A percentile compares a stretch with the other conserved stretches of the same genome.
phyloP scores from a whole-genome alignment of 306 rosid genomes.

The Cicer chorassanicum region DNA sequence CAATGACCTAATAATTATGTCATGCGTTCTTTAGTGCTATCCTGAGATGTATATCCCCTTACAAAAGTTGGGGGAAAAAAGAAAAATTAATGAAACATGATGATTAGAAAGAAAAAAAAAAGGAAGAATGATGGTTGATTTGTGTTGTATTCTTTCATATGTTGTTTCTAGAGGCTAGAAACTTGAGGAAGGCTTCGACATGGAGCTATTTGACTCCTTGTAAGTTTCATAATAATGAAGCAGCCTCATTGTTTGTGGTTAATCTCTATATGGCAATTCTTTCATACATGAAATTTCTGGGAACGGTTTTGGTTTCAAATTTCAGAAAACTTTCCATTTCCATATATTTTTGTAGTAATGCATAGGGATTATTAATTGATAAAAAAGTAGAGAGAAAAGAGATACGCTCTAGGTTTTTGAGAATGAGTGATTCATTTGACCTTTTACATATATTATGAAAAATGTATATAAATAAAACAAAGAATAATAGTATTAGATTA shows the following conservation, averaged over 20 bases:
- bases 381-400: no score
- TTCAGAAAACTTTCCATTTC: not conserved
- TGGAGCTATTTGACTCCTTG: slow-evolving; percentile 22
- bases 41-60: slow-evolving; percentile 31
- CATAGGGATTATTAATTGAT: no score
- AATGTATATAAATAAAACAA: no score
- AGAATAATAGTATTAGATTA: no score
- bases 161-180: slow-evolving; percentile 19
- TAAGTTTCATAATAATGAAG: slow-evolving; percentile 32
- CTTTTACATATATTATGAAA: no score
- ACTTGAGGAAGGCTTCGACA: slow-evolving; percentile 19
- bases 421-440: no score
- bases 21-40: slow-evolving; percentile 34
- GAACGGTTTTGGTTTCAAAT: slow-evolving; percentile 12
- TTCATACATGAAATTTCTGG: slow-evolving; percentile 19
- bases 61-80: slow-evolving; percentile 1
- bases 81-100: slow-evolving; percentile 5
- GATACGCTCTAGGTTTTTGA: no score
- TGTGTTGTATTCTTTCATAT: slow-evolving; percentile 41
- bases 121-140: slow-evolving; percentile 13
- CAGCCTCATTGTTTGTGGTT: slow-evolving; percentile 8
- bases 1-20: slow-evolving; percentile 48
- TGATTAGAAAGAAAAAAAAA: not conserved
- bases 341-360: not conserved
- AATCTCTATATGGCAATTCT: not conserved